Percentiles rank a stretch among this genome's conserved stretches.
phyloP scores from a whole-genome alignment of 2,329 filamentous ascomycete genomes.

The Hirsutella rhossiliensis region DNA sequence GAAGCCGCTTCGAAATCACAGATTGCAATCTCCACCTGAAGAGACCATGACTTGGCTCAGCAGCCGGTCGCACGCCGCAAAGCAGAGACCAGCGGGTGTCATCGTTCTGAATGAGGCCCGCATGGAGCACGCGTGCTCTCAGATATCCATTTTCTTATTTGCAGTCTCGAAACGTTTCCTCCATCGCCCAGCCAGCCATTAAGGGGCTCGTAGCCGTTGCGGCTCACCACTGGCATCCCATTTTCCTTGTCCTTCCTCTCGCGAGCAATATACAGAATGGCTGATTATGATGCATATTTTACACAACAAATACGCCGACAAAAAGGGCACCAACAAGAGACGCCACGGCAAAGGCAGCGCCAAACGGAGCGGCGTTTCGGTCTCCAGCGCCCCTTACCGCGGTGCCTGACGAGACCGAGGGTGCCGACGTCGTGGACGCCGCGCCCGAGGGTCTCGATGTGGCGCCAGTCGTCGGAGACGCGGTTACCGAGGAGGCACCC shows the following conservation, averaged over 20 bases:
- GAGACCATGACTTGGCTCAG: no score
- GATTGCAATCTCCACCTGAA: no score
- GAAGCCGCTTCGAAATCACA: no score
- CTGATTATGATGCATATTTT: not conserved
- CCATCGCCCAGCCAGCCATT: no score
- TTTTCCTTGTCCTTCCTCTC: not conserved
- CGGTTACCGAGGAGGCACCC: not conserved
- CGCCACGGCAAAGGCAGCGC: conserved; percentile 2
- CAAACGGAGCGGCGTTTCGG: conserved; percentile 1
- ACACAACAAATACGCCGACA: conserved; percentile 5
- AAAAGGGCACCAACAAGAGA: conserved; percentile 5
- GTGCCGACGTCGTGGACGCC: not conserved
- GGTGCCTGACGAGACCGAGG: not conserved
- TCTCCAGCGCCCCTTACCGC: not conserved
- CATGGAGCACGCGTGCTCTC: no score
- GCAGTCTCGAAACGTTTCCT: no score
- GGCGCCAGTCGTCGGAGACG: not conserved
- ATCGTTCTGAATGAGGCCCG: no score
- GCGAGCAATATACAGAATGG: not conserved
- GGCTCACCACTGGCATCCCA: no score
- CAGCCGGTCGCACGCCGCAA: no score
- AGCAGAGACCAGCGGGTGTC: no score
- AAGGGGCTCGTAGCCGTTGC: no score
- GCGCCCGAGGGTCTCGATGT: not conserved
- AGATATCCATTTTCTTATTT: no score